Evolutionary conservation across 768 basidiomycete genomes (phyloP).

Genomic region (Trametes gibbosa): DNA sequence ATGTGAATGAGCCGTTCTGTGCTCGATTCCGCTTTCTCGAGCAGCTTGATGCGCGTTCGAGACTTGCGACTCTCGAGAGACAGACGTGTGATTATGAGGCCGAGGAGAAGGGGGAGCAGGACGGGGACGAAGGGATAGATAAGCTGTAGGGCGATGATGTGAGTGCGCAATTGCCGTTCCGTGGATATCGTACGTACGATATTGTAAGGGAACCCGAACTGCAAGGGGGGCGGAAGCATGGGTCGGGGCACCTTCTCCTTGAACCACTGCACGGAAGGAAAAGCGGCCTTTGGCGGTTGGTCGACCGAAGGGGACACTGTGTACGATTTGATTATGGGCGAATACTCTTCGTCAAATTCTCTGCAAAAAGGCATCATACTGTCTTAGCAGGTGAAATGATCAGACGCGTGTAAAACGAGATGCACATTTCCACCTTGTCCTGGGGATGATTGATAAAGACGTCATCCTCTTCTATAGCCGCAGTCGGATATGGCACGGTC

Average conservation of each 20-base stretch:
- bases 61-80: constrained; percentile 57
- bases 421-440: constrained; percentile 62
- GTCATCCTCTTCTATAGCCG: constrained; percentile 68
- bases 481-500: constrained; percentile 82
- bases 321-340: constrained; percentile 55
- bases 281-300: constrained; percentile 36
- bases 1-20: constrained; percentile 53
- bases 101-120: constrained; percentile 57
- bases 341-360: constrained; percentile 54
- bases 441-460: constrained; percentile 54
- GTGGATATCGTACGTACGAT: constrained; percentile 44
- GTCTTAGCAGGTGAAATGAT: not conserved
- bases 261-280: constrained; percentile 47
- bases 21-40: constrained; percentile 55
- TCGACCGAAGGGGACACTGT: constrained; percentile 33
- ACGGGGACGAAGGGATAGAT: constrained; percentile 59
- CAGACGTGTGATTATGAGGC: constrained; percentile 54
- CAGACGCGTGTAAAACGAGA: too few relatives aligned
- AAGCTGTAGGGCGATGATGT: constrained; percentile 34
- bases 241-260: constrained; percentile 38
- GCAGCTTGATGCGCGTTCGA: constrained; percentile 56
- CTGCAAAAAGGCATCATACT: constrained; percentile 37
- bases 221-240: constrained; percentile 57
- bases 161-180: not conserved
- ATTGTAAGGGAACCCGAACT: constrained; percentile 66